Base-by-base conservation (phyloP, 2,329 filamentous ascomycete genomes). In the Hypoxylon sp. region DNA sequence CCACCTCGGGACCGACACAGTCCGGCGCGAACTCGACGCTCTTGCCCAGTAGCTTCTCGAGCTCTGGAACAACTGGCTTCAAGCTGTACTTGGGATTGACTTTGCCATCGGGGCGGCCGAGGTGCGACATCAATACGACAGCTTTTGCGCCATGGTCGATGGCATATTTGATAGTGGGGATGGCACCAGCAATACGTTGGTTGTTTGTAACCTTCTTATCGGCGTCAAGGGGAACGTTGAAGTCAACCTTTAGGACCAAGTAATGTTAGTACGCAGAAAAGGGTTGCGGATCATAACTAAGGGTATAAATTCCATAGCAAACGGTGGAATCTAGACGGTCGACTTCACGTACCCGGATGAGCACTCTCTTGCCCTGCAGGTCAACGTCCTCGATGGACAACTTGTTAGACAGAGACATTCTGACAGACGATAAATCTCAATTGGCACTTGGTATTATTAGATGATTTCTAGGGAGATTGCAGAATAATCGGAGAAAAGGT, bases 361-460 rank as follows among this genome's bases (percentile, higher is more conserved):
- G 87, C 81, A 98, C 96, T 76, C 94, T 90, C 90, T 99, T 99
- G 88, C 87, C 95, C 89, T 97, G 97, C 82, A 99, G 87, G 83
- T 99, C 94, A 77, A 97, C 90, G 79, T 99, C 95, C 72, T 89
- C 92, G 82, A 99, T 97, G 74, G 93, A 92, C 76, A 99, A 92
- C 88, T 99, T 99, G 89, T 90, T 97, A 76, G 94, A 92, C 79
- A 99, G 93, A 89, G 96, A 98, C 96, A 99, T 99, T 66, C 76
- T 89, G 78, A 70, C 58, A 69, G 72, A 69, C 70, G 52, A 30
- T 30, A 42, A 46, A 48, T 44, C 68, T 63, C 32, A 64, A 60
- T 61, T 60, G 65, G 50, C 64, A 48, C 54, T 60, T 58, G 54
- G 38, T 64, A 28, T 67, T 62, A 64, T 62, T 50, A n/a, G 55